A percentile compares a stretch with the other conserved stretches of the same genome.
phyloP scores from a whole-genome alignment of 2,329 filamentous ascomycete species.

The Clarireedia hainanense region DNA sequence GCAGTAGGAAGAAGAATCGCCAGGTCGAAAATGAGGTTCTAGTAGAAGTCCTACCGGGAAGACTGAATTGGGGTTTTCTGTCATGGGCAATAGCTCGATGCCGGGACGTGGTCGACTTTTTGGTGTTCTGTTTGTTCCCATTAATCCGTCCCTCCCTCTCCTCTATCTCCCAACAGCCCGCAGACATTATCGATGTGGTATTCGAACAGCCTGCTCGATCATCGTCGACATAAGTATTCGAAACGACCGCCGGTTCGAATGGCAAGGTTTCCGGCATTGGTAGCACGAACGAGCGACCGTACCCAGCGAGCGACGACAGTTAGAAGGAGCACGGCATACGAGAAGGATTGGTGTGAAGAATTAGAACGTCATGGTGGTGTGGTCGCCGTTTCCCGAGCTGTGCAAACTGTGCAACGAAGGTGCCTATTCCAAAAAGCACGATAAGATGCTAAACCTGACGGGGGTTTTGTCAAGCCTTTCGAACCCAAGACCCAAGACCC shows the following conservation, averaged over 20 bases:
- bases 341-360: conserved; percentile 10
- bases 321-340: conserved; percentile 16
- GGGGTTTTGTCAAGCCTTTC: no score
- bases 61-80: neutral
- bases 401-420: neutral
- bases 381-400: conserved; percentile 7
- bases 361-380: conserved; percentile 23
- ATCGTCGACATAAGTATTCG: conserved; percentile 19
- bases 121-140: neutral
- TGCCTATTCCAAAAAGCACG: neutral
- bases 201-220: conserved; percentile 8
- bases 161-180: conserved; percentile 15
- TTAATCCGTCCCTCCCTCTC: neutral
- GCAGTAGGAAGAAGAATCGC: conserved; percentile 18
- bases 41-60: neutral
- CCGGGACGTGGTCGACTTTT: neutral
- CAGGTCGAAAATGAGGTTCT: conserved; percentile 10
- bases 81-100: neutral
- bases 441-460: neutral
- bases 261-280: conserved; percentile 23
- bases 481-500: neutral
- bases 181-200: conserved; percentile 19
- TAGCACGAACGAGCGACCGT: conserved; percentile 12
- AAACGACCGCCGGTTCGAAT: conserved; percentile 17
- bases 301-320: conserved; percentile 20